Conservation (phyloP, 1,139 yeast genomes). For the Hyphopichia pseudoburtonii region DNA sequence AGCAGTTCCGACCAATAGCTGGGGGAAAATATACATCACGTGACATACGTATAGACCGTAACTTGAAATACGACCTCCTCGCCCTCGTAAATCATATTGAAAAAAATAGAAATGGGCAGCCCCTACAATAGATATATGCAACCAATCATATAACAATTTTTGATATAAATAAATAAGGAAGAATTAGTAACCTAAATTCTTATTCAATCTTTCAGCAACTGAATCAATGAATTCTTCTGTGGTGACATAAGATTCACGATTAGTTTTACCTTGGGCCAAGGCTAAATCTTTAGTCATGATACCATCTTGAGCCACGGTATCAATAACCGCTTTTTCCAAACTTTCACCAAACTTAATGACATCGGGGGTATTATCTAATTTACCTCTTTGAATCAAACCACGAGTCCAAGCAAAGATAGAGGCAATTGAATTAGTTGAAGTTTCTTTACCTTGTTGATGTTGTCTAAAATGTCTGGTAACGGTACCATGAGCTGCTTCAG, state of each 20-base stretch:
- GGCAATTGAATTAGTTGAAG: slow-evolving; percentile 98
- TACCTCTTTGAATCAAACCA: slow-evolving; percentile 89
- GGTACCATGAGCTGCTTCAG: slow-evolving; percentile 98
- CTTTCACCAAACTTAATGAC: slow-evolving; percentile 75
- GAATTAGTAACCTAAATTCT: slow-evolving; percentile 21
- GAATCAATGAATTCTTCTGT: slow-evolving; percentile 90
- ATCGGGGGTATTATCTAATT: slow-evolving; percentile 79
- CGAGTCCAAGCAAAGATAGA: slow-evolving; percentile 97
- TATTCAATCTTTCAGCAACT: slow-evolving; percentile 48
- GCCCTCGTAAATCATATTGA: no score
- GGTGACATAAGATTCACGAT: slow-evolving; percentile 75
- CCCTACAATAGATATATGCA: no score
- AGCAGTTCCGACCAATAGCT: no score
- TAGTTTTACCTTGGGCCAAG: slow-evolving; percentile 81
- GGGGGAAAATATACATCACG: no score
- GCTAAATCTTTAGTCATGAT: slow-evolving; percentile 97
- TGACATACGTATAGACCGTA: no score
- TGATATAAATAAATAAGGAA: no score
- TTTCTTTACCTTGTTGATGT: slow-evolving; percentile 93
- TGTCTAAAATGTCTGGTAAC: slow-evolving; percentile 96
- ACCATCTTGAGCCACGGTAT: slow-evolving; percentile 81
- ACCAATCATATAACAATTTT: no score
- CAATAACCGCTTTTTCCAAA: slow-evolving; percentile 79
- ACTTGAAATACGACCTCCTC: no score
- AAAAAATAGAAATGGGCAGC: no score